A percentile compares a stretch with the other conserved stretches of the same genome.
These are phyloP conservation scores for Boletus pseudopeckii DNA, from an alignment of 768 basidiomycete species.

Conservation along the genomic window DNA sequence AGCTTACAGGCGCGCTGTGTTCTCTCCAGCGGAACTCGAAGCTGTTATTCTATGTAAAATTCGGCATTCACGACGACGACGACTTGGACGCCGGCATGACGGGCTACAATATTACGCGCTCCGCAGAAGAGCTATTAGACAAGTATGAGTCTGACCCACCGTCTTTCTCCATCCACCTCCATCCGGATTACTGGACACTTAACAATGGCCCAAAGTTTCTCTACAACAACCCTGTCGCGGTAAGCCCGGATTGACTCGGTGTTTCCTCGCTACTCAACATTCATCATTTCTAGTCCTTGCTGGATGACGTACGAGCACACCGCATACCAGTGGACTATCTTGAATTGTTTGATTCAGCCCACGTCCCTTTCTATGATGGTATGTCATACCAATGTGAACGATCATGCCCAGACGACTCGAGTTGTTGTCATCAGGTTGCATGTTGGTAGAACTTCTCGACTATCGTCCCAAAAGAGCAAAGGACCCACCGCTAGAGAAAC, in stretches of 20 bases:
- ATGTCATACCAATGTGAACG: constrained; percentile 16
- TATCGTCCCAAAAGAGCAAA: constrained; percentile 59
- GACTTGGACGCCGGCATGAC: constrained; percentile 45
- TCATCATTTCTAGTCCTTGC: constrained; percentile 50
- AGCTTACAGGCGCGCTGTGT: background rate
- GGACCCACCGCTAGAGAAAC: constrained; percentile 55
- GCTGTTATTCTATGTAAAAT: background rate
- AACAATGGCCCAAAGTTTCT: constrained; percentile 80
- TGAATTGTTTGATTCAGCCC: constrained; percentile 70
- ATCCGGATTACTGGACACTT: constrained; percentile 78
- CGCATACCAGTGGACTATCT: constrained; percentile 85
- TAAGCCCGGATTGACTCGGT: constrained; percentile 23
- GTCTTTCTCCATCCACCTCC: constrained; percentile 76
- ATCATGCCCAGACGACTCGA: background rate
- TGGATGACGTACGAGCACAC: constrained; percentile 80
- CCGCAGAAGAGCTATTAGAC: constrained; percentile 55
- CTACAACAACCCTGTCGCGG: constrained; percentile 75
- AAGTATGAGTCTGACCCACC: constrained; percentile 54
- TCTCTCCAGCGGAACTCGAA: background rate
- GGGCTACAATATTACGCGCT: constrained; percentile 71
- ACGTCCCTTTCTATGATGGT: constrained; percentile 85
- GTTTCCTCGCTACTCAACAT: constrained; percentile 4
- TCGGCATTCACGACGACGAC: constrained; percentile 4
- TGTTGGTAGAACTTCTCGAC: constrained; percentile 82
- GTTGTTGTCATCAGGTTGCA: constrained; percentile 53